Base-by-base conservation (phyloP, 169 alveolate genomes). In the Neospora caninum region DNA sequence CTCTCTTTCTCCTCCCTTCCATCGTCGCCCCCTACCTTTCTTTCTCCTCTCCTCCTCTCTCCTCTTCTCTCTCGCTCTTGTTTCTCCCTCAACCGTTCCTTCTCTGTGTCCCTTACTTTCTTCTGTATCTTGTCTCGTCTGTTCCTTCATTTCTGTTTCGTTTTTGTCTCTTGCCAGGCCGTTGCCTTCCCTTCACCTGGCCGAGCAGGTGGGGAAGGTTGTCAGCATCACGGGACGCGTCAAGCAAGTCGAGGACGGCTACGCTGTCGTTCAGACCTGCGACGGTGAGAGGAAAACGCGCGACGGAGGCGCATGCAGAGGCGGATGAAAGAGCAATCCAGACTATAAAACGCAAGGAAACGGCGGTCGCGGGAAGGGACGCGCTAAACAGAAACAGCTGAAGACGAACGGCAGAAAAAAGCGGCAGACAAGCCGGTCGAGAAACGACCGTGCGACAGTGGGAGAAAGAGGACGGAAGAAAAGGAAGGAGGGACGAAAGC, bases 201-300 rank as follows among this genome's bases (percentile, higher is more conserved):
- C 89, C 6, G 41, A 42, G 53, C 41, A 82, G 34, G 64, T 82
- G 34, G 69, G 89, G 67, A 18, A 22, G 64, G 13, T 67, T 25
- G 89, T 82, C 53, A 27, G 89, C 67, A 6, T 82, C 67, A 38
- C 64, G 64, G 89, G 69, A 0, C 89, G 89, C 25, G 89, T 82
- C 67, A 82, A 82, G 89, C 89, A 82, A 31, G 69, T 82, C 38
- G 89, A 82, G 67, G 89, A 82, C 18, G 89, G 89, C 9, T 20
- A 22, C 64, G 69, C 39, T 6, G 18, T 82, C 6, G 67, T 82
- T 34, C 43, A 82, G 67, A 36, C 89, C 25, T 38, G 39, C 36
- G 89, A 82, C 41, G 89, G 89, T 82, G 41, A 73, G 84, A 1
- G 31, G 7, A 7, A 27, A 7, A 13, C 34, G 73, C 73, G 73